Evolutionary conservation across 371 early-diverging fungal species (phyloP), one percentile per base, ranked within the genome.

Genomic region (Mortierella sp.): DNA sequence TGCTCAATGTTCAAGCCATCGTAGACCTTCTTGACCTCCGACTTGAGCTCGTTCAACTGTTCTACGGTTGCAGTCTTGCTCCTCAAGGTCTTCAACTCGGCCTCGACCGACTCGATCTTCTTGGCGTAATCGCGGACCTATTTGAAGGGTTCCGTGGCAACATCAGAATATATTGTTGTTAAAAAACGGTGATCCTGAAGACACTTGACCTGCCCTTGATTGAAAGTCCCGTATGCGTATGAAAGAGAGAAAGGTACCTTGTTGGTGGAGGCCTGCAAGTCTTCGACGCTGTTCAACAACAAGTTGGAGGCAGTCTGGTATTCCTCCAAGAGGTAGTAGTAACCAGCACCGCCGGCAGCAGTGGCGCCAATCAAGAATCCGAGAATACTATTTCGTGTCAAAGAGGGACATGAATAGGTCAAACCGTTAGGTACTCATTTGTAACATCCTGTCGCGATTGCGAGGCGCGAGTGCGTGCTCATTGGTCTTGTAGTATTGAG

Each of bases 311-410:
- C 94, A 65, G 89, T 90, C 72, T 95, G 94, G 83, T 96, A 96
- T 88, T 96, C 96, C 74, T 95, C 96, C 75, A 96, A 88, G 60
- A 96, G 89, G 77, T 95, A 95, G 79, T 93, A 94, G 78, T 95
- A 96, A 27, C 96, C 96, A 43, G 91, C 89, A n/a, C 93, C 92
- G 3, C 96, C 95, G 48, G 96, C 94, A 65, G 91, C 82, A 24
- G 95, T 93, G 27, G 94, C 92, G 29, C 96, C 96, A n/a, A 96
- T 84, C 56, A 96, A 87, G 82, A 96, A 95, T 18, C 96, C 96
- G 81, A 96, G 90, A 48, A 96, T 83, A 27, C 96, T 93, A 81
- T 35, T 29, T 41, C 7, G 24, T n/a, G 68, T 35, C 4, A 68
- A 14, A 11, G n/a, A 24, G 38, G 41, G 68, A 6, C 1, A 27